Base-by-base conservation (phyloP, 345 rosid genomes). In the Gynandropsis gynandra region DNA sequence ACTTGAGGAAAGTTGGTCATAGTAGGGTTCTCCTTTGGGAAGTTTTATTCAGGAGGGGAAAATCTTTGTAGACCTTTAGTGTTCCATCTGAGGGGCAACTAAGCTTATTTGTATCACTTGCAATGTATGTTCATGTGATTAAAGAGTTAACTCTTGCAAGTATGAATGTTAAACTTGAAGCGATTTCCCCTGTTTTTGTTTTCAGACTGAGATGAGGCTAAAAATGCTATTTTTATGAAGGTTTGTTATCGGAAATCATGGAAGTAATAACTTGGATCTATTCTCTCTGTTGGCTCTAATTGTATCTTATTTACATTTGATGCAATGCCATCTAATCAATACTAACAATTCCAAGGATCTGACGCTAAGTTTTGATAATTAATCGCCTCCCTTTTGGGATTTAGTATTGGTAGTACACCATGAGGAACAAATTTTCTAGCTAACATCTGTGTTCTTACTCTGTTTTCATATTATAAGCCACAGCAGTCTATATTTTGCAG, bases 391-490 rank as follows among this genome's bases (percentile, higher is more conserved):
- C 9, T 17, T 40, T 16, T 33, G 18, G 27, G 8, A 53, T 61
- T 21, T 27, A 42, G 7, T 27, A 19, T 53, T 7, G 36, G 47
- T 33, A 7, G 11, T 48, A 9, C 31, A 11, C 15, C 29, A 53
- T 40, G 9, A 34, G 3, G 12, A 8, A 4, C 8, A 1, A 19
- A 24, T 1, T 52, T 13, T 29, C 3, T 8, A 41, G 31, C 33
- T 29, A 8, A 17, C 1, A 12, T 42, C n/a, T 50, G 18, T 47
- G 56, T 14, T 36, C 43, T 10, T 43, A 33, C 42, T 50, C 63
- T 70, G 57, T 69, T 65, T 73, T 69, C 72, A 55, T 54, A 67
- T 80, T 73, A 75, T 73, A 71, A 80, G 75, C 72, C 80, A 64
- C 72, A 71, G 52, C 67, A 77, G 77, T 64, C 63, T 66, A 42